These are phyloP conservation scores for Zoysia pacifica DNA, from an alignment of 176 grass and related monocot species.

Conservation along the genomic window DNA sequence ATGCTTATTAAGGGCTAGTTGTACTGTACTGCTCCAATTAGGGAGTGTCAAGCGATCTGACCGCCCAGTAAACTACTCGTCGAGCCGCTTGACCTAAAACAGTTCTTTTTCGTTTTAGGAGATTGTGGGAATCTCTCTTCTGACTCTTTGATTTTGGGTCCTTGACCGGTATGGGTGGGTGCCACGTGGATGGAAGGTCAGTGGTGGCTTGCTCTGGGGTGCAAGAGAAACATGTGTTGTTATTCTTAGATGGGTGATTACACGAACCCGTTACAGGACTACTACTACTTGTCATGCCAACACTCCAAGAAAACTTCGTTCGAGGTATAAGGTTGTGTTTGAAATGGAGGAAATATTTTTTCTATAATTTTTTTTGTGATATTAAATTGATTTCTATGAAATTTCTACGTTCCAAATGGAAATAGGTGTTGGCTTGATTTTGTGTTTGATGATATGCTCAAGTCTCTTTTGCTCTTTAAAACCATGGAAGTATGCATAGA, in stretches of 20 bases:
- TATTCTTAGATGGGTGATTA: background rate
- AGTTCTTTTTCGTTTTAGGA: background rate
- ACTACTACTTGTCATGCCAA: background rate
- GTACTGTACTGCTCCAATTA: background rate
- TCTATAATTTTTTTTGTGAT: too few species aligned
- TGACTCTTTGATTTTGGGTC: background rate
- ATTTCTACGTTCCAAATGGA: too few species aligned
- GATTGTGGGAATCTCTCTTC: conserved; percentile 18
- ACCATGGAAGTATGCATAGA: background rate
- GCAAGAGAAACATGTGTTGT: conserved; percentile 17
- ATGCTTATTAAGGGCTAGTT: conserved; percentile 28
- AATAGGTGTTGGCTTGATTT: background rate
- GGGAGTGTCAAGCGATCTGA: background rate
- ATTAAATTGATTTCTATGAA: too few species aligned
- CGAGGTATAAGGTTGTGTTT: background rate
- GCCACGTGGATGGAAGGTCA: conserved; percentile 39
- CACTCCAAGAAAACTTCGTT: background rate
- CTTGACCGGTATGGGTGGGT: background rate
- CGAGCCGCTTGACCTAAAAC: background rate
- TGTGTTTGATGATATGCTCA: background rate
- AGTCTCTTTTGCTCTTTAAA: background rate
- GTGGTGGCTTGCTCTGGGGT: conserved; percentile 37
- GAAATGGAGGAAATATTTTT: too few species aligned
- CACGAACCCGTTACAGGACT: background rate
- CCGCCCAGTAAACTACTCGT: background rate